Base-by-base conservation (phyloP, 164 flowering plant species). In the Aristolochia fimbriata region DNA sequence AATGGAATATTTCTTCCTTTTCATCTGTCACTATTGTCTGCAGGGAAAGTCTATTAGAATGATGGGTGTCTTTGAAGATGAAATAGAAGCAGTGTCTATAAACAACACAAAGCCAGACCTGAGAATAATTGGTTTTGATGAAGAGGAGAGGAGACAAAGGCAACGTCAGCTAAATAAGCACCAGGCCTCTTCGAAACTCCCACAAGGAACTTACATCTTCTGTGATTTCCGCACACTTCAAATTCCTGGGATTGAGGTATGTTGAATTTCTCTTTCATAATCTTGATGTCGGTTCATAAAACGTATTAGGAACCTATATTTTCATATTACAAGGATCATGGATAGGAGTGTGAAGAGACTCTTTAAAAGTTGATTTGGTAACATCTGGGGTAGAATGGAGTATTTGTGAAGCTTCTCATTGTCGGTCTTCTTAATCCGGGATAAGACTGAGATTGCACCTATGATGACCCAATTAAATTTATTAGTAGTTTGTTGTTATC, bases 101-200 rank as follows among this genome's bases (percentile, higher is more conserved):
- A 75, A 62, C 74, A 57, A 59, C 37, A 76, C 75, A 30, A 88
- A 85, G 58, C 66, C 65, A 31, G 81, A 90, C 63, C 60, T 76
- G 66, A 79, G 96, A 63, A 90, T 93, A 62, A 83, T 82, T 74
- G 99, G 99, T 65, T 93, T 93, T 78, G 91, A 88, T 47, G 97
- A 90, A 66, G 99, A 93, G 74, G 95, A 90, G 52, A 81, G 67
- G 63, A 83, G 96, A 63, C 15, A 80, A 62, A 80, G 78, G 74
- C 82, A 71, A 63, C 76, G 89, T 45, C 67, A 61, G 61, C 54
- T 58, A 14, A n/a, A 37, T 50, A 57, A 78, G 47, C 68, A 80
- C 24, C 65, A 58, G 22, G 45, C 65, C 46, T 55, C 72, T 4
- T 54, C 74, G 57, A 81, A 73, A 72, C 96, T 88, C 71, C 96